A percentile compares a stretch with the other conserved stretches of the same genome.
Conservation (phyloP, 2,329 filamentous ascomycete genomes). For the Aspergillus sp. region DNA sequence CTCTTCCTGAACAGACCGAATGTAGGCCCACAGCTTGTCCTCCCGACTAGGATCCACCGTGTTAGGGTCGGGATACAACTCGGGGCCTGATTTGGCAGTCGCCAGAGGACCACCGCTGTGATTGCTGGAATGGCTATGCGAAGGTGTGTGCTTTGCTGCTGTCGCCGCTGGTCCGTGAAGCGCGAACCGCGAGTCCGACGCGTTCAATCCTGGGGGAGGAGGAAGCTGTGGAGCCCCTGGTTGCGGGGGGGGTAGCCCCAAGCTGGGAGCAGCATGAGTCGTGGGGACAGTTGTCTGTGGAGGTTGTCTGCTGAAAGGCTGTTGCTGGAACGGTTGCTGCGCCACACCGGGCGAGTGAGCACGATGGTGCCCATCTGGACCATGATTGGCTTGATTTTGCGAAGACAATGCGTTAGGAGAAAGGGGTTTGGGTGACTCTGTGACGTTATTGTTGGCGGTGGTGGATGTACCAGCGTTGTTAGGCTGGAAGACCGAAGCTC, state of each 20-base stretch:
- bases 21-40: constrained; percentile 39
- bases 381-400: constrained; percentile 29
- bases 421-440: constrained; percentile 79
- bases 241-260: constrained; percentile 33
- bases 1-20: constrained; percentile 38
- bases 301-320: constrained; percentile 20
- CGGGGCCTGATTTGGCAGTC: constrained; percentile 18
- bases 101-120: constrained; percentile 23
- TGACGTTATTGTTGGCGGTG: constrained; percentile 48
- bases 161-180: constrained; percentile 32
- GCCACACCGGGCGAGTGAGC: constrained; percentile 38
- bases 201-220: constrained; percentile 36
- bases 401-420: constrained; percentile 39
- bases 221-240: constrained; percentile 38
- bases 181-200: constrained; percentile 39
- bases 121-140: constrained; percentile 30
- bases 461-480: constrained; percentile 23
- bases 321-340: constrained; percentile 37
- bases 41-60: constrained; percentile 25
- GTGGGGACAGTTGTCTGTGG: constrained; percentile 13
- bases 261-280: constrained; percentile 17
- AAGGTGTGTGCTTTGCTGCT: constrained; percentile 29
- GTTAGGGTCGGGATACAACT: constrained; percentile 18
- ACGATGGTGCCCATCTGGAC: constrained; percentile 32
- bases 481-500: constrained; percentile 61